Evolutionary conservation across 805 yeast species (phyloP), one percentile per base, ranked within the genome.

Genomic region (Naumovozyma baii): DNA sequence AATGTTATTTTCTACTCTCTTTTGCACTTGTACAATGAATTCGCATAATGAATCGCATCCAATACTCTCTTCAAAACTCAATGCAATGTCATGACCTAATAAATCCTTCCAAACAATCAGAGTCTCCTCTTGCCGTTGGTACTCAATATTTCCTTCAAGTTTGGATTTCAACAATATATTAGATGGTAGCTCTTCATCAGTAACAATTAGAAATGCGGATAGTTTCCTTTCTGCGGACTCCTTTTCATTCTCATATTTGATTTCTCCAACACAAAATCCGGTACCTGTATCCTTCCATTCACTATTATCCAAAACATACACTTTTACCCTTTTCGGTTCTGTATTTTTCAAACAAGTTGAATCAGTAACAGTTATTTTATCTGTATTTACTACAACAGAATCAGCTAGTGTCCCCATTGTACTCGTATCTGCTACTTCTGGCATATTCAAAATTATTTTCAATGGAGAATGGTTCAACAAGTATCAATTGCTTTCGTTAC

Each of bases 221-320:
- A 41, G 38, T 16, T 28, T 15, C 4, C 53, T 55, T 38, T 46
- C 48, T 4, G 48, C 46, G 2, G 51, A 48, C 14, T 13, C 19
- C 2, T 14, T 2, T 14, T 32, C 13, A 9, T 9, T n/a, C n/a
- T 52, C 54, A 4, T 8, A 15, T 12, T 36, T 19, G 4, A 80
- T 50, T 46, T 78, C 80, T 5, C 96, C 96, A 37, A 73, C 70
- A 53, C 95, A 86, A 55, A 74, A 81, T 0, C 98, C 97, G 0
- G 96, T 87, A 15, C 96, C 97, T 36, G 81, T 75, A 55, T 90
- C 97, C 31, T 76, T 67, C 98, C 98, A 90, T 50, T 76, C 80
- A 36, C 81, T 88, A 20, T 83, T 81, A 31, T 76, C 78, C 25
- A 92, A 67, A 13, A 83, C 70, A 55, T 90, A 92, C n/a, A 92